Conservation (phyloP, 768 basidiomycete species). For the Vishniacozyma victoriae region DNA sequence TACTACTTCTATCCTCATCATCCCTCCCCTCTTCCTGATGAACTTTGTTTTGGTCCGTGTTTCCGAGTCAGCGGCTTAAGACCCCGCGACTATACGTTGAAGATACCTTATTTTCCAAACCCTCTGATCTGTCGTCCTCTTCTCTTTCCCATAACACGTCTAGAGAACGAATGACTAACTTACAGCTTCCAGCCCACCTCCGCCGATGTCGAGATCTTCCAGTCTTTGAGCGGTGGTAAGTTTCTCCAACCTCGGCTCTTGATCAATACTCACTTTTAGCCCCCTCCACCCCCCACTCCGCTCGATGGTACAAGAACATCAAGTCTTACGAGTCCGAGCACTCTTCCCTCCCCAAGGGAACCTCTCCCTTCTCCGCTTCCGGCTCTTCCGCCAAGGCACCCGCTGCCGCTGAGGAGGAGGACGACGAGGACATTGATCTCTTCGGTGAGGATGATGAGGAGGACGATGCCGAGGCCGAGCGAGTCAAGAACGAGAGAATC, state of each 20-base stretch:
- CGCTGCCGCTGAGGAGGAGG: constrained; percentile 54
- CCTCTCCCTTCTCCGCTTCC: constrained; percentile 49
- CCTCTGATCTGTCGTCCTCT: constrained; percentile 31
- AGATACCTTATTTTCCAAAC: constrained; percentile 46
- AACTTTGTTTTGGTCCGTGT: constrained; percentile 49
- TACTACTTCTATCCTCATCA: constrained; percentile 2
- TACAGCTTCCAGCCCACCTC: constrained; percentile 38
- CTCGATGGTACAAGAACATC: constrained; percentile 93
- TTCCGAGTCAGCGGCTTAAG: constrained; percentile 48
- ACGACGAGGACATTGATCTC: constrained; percentile 71
- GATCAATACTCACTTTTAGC: constrained; percentile 55
- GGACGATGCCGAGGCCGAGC: constrained; percentile 77
- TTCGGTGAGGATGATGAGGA: constrained; percentile 75
- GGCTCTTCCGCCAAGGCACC: constrained; percentile 51
- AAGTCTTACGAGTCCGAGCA: constrained; percentile 75
- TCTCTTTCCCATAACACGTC: neutral
- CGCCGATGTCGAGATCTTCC: constrained; percentile 42
- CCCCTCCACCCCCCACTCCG: constrained; percentile 62
- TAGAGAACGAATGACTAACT: constrained; percentile 6
- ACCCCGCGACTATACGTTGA: constrained; percentile 45
- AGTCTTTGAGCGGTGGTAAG: constrained; percentile 24
- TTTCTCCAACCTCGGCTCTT: neutral
- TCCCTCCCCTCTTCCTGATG: constrained; percentile 31
- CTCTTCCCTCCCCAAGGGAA: constrained; percentile 59
- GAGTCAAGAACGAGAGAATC: constrained; percentile 83